phyloP scores from a whole-genome alignment of 192 early-diverging fungal species.

The Coemansia sp. region DNA sequence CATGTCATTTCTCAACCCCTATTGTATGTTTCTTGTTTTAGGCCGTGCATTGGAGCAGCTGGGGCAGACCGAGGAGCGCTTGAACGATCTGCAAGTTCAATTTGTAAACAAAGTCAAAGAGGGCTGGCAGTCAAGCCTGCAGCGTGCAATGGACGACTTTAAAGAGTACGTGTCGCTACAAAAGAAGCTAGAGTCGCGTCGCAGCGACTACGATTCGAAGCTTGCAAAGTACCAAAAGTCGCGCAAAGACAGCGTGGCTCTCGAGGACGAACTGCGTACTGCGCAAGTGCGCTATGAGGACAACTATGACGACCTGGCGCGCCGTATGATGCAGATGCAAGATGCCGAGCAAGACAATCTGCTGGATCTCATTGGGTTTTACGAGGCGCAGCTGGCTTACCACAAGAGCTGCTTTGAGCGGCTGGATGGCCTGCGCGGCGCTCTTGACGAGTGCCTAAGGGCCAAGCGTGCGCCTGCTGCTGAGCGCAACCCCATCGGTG shows the following conservation, averaged over 20 bases:
- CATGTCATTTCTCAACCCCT: background rate
- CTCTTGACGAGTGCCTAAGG: conserved; percentile 37
- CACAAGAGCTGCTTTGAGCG: conserved; percentile 38
- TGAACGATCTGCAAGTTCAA: conserved; percentile 45
- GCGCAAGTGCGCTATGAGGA: conserved; percentile 95
- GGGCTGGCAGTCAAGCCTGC: conserved; percentile 45
- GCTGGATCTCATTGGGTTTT: conserved; percentile 54
- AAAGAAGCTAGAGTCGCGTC: conserved; percentile 82
- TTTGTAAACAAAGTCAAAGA: conserved; percentile 58
- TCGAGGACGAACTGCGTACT: conserved; percentile 86
- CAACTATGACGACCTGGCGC: conserved; percentile 69
- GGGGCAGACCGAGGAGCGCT: conserved; percentile 55
- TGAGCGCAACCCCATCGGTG: conserved; percentile 31
- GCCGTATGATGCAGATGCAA: conserved; percentile 79
- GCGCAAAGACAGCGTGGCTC: conserved; percentile 87
- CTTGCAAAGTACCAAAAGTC: conserved; percentile 81
- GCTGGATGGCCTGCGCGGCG: conserved; percentile 27
- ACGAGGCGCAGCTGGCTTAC: conserved; percentile 48
- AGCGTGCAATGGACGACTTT: conserved; percentile 54
- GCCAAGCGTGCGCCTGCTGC: conserved; percentile 36
- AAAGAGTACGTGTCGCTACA: conserved; percentile 62
- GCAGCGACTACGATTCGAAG: conserved; percentile 93
- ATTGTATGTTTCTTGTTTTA: conserved; percentile 16
- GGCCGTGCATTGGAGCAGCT: conserved; percentile 51
- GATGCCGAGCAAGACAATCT: conserved; percentile 71